Percentiles rank a stretch among this genome's conserved stretches.
Evolutionary conservation across 345 rosid species (phyloP).

Genomic region (Hypericum androsaemum): DNA sequence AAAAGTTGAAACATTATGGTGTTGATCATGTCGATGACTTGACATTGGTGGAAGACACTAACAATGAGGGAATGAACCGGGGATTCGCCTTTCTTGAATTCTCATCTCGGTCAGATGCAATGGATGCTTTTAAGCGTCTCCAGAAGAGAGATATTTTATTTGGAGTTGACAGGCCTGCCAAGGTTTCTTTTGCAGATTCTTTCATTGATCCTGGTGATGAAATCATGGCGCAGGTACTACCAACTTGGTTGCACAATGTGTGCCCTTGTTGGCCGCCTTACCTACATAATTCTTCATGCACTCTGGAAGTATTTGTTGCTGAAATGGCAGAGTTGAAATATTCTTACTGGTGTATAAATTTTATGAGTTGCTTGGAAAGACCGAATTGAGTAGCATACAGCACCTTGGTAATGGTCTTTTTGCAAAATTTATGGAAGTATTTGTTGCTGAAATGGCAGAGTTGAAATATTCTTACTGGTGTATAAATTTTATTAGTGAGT

Average conservation of each 20-base stretch:
- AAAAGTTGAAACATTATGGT: constrained; percentile 92
- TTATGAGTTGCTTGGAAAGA: too few species aligned
- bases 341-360: too few species aligned
- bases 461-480: too few species aligned
- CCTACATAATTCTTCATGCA: too few species aligned
- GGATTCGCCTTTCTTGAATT: constrained; percentile 98
- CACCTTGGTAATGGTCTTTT: too few species aligned
- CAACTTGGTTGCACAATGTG: constrained; percentile 9
- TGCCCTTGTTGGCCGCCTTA: too few species aligned
- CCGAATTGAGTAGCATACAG: too few species aligned
- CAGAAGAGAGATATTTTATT: constrained; percentile 80
- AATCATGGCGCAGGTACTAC: constrained; percentile 87
- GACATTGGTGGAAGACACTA: constrained; percentile 85
- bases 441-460: too few species aligned
- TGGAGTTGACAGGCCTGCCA: constrained; percentile 95
- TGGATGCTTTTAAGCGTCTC: constrained; percentile 91
- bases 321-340: too few species aligned
- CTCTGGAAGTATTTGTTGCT: too few species aligned
- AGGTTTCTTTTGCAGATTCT: constrained; percentile 96
- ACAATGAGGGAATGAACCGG: constrained; percentile 77
- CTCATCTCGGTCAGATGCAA: constrained; percentile 83
- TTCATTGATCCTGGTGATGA: constrained; percentile 90
- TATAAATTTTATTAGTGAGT: too few species aligned
- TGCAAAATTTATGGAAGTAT: too few species aligned
- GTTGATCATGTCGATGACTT: constrained; percentile 81